Percentiles rank a stretch among this genome's conserved stretches.
Conservation (phyloP, 2,329 filamentous ascomycete genomes). For the Pestalotiopsis sp. region DNA sequence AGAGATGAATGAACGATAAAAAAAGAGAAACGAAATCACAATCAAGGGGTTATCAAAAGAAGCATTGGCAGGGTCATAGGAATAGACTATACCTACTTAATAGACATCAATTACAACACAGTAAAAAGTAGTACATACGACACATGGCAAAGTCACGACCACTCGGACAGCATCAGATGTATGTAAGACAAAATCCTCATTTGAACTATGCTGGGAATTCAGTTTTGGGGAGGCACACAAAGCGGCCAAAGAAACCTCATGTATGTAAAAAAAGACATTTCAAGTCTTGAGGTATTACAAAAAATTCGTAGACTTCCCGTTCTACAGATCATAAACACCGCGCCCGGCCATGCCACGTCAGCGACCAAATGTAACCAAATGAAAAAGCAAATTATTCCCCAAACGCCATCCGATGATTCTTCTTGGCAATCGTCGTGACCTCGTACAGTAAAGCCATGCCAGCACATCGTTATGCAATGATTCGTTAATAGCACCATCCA, state of each 20-base stretch:
- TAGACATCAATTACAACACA: neutral
- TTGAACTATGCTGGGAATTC: too few relatives aligned
- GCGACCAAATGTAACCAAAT: neutral
- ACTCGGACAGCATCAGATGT: neutral
- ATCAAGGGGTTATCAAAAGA: neutral
- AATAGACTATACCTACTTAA: neutral
- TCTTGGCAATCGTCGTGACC: conserved; percentile 2
- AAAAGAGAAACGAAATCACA: neutral
- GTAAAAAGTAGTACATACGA: too few relatives aligned
- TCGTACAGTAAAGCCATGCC: conserved; percentile 5
- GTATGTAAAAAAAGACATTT: neutral
- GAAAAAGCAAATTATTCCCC: conserved; percentile 4
- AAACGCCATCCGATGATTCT: conserved; percentile 9
- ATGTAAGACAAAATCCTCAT: too few relatives aligned
- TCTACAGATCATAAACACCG: neutral
- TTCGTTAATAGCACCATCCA: conserved; percentile 7
- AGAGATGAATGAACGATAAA: neutral
- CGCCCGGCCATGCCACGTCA: conserved; percentile 2
- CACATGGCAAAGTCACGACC: neutral
- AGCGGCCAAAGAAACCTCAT: neutral
- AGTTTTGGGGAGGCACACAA: neutral
- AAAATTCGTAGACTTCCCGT: conserved; percentile 1
- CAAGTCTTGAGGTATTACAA: conserved; percentile 4
- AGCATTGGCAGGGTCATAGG: neutral
- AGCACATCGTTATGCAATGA: conserved; percentile 5